phyloP scores from a whole-genome alignment of 768 basidiomycete genomes.

The Boletus tylopilopsis region DNA sequence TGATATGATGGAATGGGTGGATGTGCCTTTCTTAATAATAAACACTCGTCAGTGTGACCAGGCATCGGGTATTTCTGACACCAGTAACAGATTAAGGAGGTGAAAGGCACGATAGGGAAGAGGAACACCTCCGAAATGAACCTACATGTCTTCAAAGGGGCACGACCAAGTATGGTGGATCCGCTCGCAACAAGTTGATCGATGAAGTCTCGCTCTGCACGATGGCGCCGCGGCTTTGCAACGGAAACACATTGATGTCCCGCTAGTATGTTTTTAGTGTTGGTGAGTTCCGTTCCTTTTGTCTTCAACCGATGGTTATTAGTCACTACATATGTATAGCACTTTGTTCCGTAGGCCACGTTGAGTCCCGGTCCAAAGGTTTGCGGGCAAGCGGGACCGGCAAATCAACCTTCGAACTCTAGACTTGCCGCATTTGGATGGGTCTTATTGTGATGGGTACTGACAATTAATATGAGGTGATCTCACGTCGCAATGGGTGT shows the following conservation, averaged over 20 bases:
- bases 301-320: background rate
- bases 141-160: background rate
- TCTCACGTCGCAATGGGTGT: constrained; percentile 6
- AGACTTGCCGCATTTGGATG: constrained; percentile 19
- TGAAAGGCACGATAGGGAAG: background rate
- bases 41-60: background rate
- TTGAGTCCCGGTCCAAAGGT: background rate
- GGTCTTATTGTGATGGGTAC: constrained; percentile 15
- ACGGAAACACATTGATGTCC: no score
- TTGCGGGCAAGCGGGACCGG: background rate
- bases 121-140: constrained; percentile 5
- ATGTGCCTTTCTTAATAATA: background rate
- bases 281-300: constrained; percentile 1
- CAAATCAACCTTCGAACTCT: constrained; percentile 6
- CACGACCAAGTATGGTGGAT: background rate
- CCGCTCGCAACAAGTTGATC: background rate
- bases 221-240: no score
- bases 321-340: background rate
- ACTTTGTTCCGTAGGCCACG: background rate
- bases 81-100: background rate
- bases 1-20: background rate
- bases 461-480: background rate
- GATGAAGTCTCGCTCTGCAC: no score
- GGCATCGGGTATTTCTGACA: background rate
- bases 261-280: background rate